Conservation (phyloP, 805 yeast species). For the Saccharomycopsis amapae region DNA sequence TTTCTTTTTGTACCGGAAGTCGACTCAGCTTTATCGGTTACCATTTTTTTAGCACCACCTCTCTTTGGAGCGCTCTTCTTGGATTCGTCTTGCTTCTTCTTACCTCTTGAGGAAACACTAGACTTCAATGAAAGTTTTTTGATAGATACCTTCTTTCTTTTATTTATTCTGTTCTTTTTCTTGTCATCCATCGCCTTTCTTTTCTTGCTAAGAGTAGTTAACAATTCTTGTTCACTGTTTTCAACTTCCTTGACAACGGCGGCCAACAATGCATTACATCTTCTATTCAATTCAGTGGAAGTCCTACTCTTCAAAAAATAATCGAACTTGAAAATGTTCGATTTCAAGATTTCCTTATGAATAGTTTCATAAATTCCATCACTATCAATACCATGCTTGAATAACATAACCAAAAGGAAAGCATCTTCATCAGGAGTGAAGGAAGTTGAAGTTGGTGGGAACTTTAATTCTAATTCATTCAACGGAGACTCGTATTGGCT, state of each 20-base stretch:
- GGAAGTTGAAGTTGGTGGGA: conserved; percentile 66
- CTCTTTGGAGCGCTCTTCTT: neutral
- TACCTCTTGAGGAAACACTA: neutral
- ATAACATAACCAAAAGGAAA: conserved; percentile 71
- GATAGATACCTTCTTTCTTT: neutral
- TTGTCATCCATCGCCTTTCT: conserved; percentile 8
- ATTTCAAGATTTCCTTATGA: conserved; percentile 62
- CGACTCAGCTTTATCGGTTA: no score
- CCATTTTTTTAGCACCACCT: neutral
- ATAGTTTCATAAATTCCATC: conserved; percentile 74
- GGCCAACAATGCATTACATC: conserved; percentile 72
- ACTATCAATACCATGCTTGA: conserved; percentile 72
- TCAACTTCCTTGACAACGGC: conserved; percentile 69
- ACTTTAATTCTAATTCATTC: conserved; percentile 63
- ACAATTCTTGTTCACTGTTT: conserved; percentile 7
- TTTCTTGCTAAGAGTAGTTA: conserved; percentile 8
- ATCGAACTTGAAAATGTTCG: conserved; percentile 79
- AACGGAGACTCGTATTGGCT: conserved; percentile 67
- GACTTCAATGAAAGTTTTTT: neutral
- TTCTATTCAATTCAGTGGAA: conserved; percentile 67
- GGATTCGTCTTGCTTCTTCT: neutral
- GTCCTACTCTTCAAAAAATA: conserved; percentile 80
- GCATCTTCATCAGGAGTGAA: conserved; percentile 89
- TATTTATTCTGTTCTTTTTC: neutral
- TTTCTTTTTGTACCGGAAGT: conserved; percentile 1